Conservation (phyloP, 495 filamentous ascomycete species). For the Aspergillus affinis region DNA sequence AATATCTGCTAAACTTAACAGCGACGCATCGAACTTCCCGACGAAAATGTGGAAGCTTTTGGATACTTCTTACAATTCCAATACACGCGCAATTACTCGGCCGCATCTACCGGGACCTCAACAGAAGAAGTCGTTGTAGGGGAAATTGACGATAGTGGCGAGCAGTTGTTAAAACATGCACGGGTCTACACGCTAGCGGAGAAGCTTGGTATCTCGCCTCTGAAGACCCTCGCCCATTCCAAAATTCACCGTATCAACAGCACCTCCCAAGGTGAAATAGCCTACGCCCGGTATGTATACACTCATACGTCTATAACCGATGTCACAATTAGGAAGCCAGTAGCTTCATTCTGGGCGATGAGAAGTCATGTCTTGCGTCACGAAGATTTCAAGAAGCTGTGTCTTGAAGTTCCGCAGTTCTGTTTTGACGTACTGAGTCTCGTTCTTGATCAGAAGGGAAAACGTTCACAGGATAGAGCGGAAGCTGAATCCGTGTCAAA, state of each 20-base stretch:
- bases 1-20: conserved; percentile 24
- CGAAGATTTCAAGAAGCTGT: conserved; percentile 76
- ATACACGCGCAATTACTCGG: conserved; percentile 83
- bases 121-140: conserved; percentile 59
- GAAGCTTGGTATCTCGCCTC: conserved; percentile 67
- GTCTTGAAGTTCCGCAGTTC: conserved; percentile 87
- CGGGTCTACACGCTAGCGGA: conserved; percentile 86
- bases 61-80: conserved; percentile 89
- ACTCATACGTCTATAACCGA: conserved; percentile 69
- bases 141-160: conserved; percentile 65
- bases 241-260: conserved; percentile 89
- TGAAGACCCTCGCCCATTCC: conserved; percentile 74
- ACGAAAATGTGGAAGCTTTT: conserved; percentile 76
- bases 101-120: conserved; percentile 44
- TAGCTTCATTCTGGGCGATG: conserved; percentile 88
- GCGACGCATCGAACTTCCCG: conserved; percentile 65
- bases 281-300: conserved; percentile 90
- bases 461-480: conserved; percentile 32
- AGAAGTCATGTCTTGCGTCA: conserved; percentile 76
- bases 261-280: conserved; percentile 82
- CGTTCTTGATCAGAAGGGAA: conserved; percentile 67
- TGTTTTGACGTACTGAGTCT: conserved; percentile 82
- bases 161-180: conserved; percentile 80
- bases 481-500: conserved; percentile 31
- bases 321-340: conserved; percentile 70